Base-by-base conservation (phyloP, 2,329 filamentous ascomycete genomes). In the Fusarium graminum region DNA sequence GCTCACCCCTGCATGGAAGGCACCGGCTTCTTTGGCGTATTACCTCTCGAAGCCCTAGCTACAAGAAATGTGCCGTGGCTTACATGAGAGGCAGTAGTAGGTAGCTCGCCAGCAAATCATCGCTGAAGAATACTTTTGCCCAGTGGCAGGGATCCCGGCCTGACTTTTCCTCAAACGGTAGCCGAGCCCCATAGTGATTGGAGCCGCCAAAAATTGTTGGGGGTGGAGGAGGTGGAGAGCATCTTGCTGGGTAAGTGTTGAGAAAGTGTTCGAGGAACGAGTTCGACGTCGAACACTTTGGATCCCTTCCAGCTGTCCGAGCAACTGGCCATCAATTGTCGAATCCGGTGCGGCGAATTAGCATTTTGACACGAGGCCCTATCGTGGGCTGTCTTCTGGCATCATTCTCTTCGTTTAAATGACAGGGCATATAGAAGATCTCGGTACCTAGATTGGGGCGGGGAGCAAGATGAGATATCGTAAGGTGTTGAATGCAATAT, bases 201-300 rank as follows among this genome's bases (percentile, higher is more conserved):
- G 69, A 55, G 64, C 56, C 66, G 52, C 55, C 47, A 59, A 66
- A 68, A 74, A 61, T 75, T 75, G 73, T 75, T 75, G 73, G 73
- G 73, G 73, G 73, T 36, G 34, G 34, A 73, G 70, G 46, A 65
- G 63, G 62, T 69, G 70, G 71, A 69, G 68, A 65, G 46, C 25
- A 64, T 54, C 36, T 51, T 41, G 49, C 44, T 22, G 45, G 44
- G 50, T 29, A 53, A 64, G 47, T 40, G 52, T 51, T 36, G 19
- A 47, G 40, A 32, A 45, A 62, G 66, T 72, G 69, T 73, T 72
- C 34, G 69, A 71, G 59, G 34, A 52, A 45, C 46, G 66, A 57
- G 59, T 63, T 63, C 65, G 59, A 67, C 62, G 55, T 69, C 65
- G 65, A 59, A 45, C 39, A 36, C n/a, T 49, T 22, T 49, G 34